phyloP scores from a whole-genome alignment of 2,329 filamentous ascomycete species.

The Pseudogymnoascus sp. region DNA sequence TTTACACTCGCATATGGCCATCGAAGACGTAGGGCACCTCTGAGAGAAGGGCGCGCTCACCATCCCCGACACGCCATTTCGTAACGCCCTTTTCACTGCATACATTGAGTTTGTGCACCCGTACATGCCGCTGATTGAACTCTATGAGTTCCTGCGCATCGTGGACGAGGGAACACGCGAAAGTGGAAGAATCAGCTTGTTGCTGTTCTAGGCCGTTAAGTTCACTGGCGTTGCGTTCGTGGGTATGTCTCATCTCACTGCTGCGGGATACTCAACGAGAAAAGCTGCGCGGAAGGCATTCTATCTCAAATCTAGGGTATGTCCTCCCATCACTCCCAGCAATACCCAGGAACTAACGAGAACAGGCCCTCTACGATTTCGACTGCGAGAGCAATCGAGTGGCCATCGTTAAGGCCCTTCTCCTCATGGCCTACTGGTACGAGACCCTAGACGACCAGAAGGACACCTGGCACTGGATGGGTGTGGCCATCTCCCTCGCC shows the following conservation, averaged over 20 bases:
- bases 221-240: conserved; percentile 87
- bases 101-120: conserved; percentile 91
- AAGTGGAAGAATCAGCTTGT: conserved; percentile 71
- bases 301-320: conserved; percentile 79
- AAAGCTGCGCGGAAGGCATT: conserved; percentile 82
- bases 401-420: conserved; percentile 76
- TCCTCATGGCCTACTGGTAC: conserved; percentile 97
- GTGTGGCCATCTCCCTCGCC: conserved; percentile 84
- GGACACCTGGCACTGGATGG: conserved; percentile 99
- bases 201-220: conserved; percentile 92
- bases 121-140: conserved; percentile 83
- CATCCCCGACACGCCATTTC: too few relatives aligned
- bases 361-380: conserved; percentile 80
- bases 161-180: neutral
- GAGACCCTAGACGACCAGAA: conserved; percentile 96
- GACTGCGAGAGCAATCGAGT: conserved; percentile 91
- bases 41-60: too few relatives aligned
- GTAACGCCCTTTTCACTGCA: too few relatives aligned
- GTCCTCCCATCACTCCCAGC: conserved; percentile 31
- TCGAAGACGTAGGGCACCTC: too few relatives aligned
- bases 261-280: conserved; percentile 69
- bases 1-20: too few relatives aligned
- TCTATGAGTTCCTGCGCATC: conserved; percentile 33
- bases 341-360: conserved; percentile 17
- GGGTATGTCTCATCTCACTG: conserved; percentile 67